These are phyloP conservation scores for Daldinia sp. DNA, from an alignment of 2,329 filamentous ascomycete genomes.

Conservation along the genomic window DNA sequence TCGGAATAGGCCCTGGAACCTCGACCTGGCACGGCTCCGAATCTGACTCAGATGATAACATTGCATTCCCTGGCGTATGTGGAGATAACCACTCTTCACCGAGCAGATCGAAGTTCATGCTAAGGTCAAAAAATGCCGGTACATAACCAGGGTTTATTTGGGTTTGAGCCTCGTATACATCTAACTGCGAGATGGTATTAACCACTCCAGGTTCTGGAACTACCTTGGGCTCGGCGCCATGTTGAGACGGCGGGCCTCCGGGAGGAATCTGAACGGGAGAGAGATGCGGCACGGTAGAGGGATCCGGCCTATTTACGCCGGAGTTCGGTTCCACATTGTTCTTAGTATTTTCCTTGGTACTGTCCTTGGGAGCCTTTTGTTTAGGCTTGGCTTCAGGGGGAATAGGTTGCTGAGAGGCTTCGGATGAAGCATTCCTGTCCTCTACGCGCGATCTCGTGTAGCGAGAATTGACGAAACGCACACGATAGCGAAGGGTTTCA, in stretches of 20 bases:
- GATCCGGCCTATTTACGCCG: background rate
- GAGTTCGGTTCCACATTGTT: constrained; percentile 15
- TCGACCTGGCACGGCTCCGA: constrained; percentile 16
- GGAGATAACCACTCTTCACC: constrained; percentile 38
- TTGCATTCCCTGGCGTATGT: constrained; percentile 22
- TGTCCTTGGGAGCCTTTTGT: constrained; percentile 13
- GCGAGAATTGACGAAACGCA: constrained; percentile 41
- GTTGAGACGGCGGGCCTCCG: constrained; percentile 12
- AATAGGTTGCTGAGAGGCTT: constrained; percentile 1
- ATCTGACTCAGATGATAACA: constrained; percentile 19
- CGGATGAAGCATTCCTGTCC: constrained; percentile 6
- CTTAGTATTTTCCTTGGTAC: constrained; percentile 6
- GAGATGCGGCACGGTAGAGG: constrained; percentile 15
- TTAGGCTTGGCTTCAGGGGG: constrained; percentile 4
- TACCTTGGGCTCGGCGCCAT: constrained; percentile 6
- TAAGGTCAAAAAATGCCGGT: constrained; percentile 41
- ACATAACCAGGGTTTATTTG: constrained; percentile 21
- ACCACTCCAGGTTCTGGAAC: constrained; percentile 12
- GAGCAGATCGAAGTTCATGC: constrained; percentile 41
- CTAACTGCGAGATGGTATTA: constrained; percentile 21
- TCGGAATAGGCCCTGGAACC: constrained; percentile 12
- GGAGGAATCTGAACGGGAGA: constrained; percentile 17
- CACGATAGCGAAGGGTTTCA: constrained; percentile 36
- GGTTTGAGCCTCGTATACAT: constrained; percentile 20
- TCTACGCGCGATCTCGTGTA: constrained; percentile 26